These are phyloP conservation scores for Boletus rubropictus DNA, from an alignment of 768 basidiomycete species.

Conservation along the genomic window DNA sequence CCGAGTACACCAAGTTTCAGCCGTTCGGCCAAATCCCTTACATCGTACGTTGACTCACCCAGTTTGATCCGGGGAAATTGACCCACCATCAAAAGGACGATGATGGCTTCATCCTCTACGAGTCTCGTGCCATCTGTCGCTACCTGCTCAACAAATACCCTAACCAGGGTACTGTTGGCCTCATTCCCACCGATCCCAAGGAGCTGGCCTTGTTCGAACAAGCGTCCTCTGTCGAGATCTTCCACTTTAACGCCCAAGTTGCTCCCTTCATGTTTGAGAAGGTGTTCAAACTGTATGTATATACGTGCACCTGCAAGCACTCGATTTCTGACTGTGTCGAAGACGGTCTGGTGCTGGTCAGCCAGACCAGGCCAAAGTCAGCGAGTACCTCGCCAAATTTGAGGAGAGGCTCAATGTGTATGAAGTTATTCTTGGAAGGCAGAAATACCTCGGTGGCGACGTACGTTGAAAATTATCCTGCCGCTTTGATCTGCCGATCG, in stretches of 20 bases:
- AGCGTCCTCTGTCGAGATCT: conserved; percentile 41
- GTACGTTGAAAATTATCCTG: conserved; percentile 27
- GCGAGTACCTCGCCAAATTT: conserved; percentile 15
- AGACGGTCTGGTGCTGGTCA: conserved; percentile 18
- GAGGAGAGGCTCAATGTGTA: conserved; percentile 43
- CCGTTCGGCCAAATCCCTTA: conserved; percentile 54
- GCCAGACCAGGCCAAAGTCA: conserved; percentile 21
- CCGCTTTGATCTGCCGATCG: not conserved
- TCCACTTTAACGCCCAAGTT: conserved; percentile 45
- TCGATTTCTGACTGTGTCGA: not conserved
- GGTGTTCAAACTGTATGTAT: conserved; percentile 45
- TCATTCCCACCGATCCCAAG: conserved; percentile 43
- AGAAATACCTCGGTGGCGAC: conserved; percentile 52
- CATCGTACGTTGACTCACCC: conserved; percentile 25
- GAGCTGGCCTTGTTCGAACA: conserved; percentile 31
- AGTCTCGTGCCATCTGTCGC: conserved; percentile 54
- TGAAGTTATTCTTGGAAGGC: conserved; percentile 48
- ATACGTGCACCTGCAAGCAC: not conserved
- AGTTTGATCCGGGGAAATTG: not conserved
- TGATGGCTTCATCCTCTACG: conserved; percentile 58
- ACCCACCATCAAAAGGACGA: conserved; percentile 38
- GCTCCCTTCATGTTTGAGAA: conserved; percentile 41
- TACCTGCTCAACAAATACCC: conserved; percentile 55
- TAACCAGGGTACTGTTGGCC: conserved; percentile 39
- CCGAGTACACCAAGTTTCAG: conserved; percentile 42